Evolutionary conservation across 192 early-diverging fungal species (phyloP), one percentile per base, ranked within the genome.

Genomic region (Backusella australiensis): DNA sequence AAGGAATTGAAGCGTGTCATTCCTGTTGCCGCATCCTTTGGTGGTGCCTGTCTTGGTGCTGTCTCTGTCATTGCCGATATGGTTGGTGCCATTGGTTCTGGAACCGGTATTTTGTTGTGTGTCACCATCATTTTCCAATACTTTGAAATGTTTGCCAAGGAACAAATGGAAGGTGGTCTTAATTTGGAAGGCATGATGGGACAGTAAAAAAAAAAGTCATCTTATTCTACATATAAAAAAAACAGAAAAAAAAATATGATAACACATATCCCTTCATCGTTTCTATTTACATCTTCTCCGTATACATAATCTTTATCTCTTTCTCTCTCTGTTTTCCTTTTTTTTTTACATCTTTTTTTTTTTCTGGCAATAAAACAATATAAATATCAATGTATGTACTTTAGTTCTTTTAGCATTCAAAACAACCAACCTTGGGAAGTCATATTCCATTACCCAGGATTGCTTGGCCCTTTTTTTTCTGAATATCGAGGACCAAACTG

Each of bases 31-130:
- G 98, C 98, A 23, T 93, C 94, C 53, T 96, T 99, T 74, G 98
- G 98, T 78, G 98, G 98, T 76, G 92, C 98, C 23, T 95, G 94
- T 82, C 94, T 99, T 83, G 98, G 97, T 72, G 93, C 94, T 26
- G 85, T 99, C 70, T 96, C 95, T 59, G 97, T 99, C 53, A 85
- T 94, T 81, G 98, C 98, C 29, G 98, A 99, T 88, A 90, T 99
- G 79, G 85, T 99, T 44, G 97, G 96, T 66, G 98, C 98, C 34
- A 97, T 99, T 89, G 98, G 98, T 34, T 97, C 96, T 39, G 98
- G 98, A 56, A 99, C 98, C 23, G 98, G 98, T 91, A 99, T 99
- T 76, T 86, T 99, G 78, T 82, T 99, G 69, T 95, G 96, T 73
- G 97, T 98, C 36, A 99, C 98, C 34, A 98, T 97, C 75, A 99